phyloP scores from a whole-genome alignment of 2,329 filamentous ascomycete species.

The Fusarium verticillioides region DNA sequence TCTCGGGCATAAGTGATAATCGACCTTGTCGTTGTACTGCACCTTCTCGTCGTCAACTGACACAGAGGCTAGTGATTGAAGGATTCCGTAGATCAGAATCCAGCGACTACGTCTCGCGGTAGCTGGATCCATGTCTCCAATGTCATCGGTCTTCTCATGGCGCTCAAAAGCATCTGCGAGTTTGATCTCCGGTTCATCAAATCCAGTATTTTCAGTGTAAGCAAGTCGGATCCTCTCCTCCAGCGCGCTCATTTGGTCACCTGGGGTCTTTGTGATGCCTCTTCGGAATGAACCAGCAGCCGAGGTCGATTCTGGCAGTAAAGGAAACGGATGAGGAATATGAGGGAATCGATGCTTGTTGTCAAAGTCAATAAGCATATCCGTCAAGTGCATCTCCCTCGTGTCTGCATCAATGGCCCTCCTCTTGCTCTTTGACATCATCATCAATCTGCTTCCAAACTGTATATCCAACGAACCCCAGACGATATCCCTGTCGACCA shows the following conservation, averaged over 20 bases:
- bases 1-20: conserved; percentile 67
- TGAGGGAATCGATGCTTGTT: conserved; percentile 71
- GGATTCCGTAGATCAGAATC: conserved; percentile 69
- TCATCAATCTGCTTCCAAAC: conserved; percentile 72
- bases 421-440: conserved; percentile 61
- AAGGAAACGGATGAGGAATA: conserved; percentile 73
- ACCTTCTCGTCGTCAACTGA: conserved; percentile 67
- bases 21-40: conserved; percentile 62
- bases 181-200: conserved; percentile 65
- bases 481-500: conserved; percentile 73
- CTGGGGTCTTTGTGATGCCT: conserved; percentile 45
- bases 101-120: conserved; percentile 68
- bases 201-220: conserved; percentile 70
- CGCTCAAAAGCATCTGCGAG: conserved; percentile 66
- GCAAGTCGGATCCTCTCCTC: conserved; percentile 66
- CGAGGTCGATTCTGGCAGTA: conserved; percentile 66
- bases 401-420: conserved; percentile 61
- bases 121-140: conserved; percentile 63
- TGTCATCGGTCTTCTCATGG: conserved; percentile 66
- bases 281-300: conserved; percentile 45
- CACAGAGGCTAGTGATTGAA: conserved; percentile 69
- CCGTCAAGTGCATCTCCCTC: conserved; percentile 69
- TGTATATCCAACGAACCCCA: conserved; percentile 73
- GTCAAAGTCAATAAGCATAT: conserved; percentile 74
- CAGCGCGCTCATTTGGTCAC: conserved; percentile 41